Conservation (phyloP, 2,329 filamentous ascomycete genomes). For the Helotiales sp. region DNA sequence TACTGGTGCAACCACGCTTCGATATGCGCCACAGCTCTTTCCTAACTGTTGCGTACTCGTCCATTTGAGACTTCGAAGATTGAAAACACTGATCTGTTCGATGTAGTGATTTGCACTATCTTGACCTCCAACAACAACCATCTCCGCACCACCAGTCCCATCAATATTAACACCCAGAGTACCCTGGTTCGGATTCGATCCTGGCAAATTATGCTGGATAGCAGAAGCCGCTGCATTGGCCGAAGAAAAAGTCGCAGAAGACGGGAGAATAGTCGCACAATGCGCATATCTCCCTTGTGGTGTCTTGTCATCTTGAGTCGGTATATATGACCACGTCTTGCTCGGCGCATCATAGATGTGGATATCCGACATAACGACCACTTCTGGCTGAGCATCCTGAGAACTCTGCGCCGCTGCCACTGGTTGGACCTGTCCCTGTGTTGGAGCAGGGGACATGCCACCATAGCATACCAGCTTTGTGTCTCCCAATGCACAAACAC, state of each 20-base stretch:
- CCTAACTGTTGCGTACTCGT: conserved; percentile 84
- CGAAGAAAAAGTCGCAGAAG: conserved; percentile 83
- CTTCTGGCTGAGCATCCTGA: conserved; percentile 74
- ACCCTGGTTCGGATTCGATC: conserved; percentile 82
- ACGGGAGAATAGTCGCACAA: conserved; percentile 89
- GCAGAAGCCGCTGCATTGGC: conserved; percentile 81
- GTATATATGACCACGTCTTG: conserved; percentile 81
- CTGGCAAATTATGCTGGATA: conserved; percentile 84
- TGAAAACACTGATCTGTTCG: conserved; percentile 98
- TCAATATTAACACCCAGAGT: conserved; percentile 86
- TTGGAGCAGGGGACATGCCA: conserved; percentile 82
- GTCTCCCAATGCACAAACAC: conserved; percentile 88
- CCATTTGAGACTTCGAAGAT: conserved; percentile 92
- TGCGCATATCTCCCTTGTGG: conserved; percentile 96
- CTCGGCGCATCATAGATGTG: conserved; percentile 89
- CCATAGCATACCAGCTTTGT: conserved; percentile 97
- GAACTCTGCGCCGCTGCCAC: conserved; percentile 43
- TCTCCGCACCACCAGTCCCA: conserved; percentile 88
- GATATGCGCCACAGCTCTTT: conserved; percentile 93
- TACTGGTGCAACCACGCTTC: conserved; percentile 89
- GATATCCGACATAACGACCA: conserved; percentile 97
- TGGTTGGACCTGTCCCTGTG: conserved; percentile 44
- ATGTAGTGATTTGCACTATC: conserved; percentile 99
- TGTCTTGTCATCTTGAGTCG: conserved; percentile 63
- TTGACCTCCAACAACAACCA: conserved; percentile 95